These are phyloP conservation scores for Hsuehochloa calcarea DNA, from an alignment of 176 grass and related monocot species.

Conservation along the genomic window DNA sequence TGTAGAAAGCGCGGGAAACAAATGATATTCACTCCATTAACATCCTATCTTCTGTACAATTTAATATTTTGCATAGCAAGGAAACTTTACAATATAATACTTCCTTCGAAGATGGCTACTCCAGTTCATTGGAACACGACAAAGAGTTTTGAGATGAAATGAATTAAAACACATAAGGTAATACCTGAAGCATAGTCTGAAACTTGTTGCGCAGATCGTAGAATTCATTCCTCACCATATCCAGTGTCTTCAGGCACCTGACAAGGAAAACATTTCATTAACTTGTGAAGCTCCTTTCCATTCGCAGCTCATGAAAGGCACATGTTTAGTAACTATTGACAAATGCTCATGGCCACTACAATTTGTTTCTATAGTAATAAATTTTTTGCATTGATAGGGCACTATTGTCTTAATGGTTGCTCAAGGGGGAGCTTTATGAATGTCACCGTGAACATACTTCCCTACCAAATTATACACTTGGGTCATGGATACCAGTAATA, in stretches of 20 bases:
- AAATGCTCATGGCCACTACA: background rate
- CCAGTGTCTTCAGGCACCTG: conserved; percentile 48
- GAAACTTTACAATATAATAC: background rate
- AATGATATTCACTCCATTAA: background rate
- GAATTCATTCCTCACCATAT: conserved; percentile 42
- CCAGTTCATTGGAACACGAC: background rate
- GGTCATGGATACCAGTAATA: background rate
- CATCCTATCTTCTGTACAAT: background rate
- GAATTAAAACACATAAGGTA: background rate
- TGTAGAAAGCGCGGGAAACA: background rate
- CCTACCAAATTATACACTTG: background rate
- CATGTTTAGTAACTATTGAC: background rate
- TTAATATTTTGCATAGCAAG: background rate
- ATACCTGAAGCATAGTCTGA: conserved; percentile 62
- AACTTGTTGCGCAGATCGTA: conserved; percentile 49
- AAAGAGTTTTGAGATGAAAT: background rate
- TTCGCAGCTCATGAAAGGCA: background rate
- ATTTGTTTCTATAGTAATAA: conserved; percentile 1
- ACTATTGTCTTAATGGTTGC: conserved; percentile 2
- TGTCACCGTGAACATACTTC: background rate
- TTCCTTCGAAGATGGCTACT: background rate
- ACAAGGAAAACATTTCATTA: conserved; percentile 1
- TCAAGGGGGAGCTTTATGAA: background rate
- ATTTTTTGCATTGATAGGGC: background rate
- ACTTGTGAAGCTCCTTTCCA: background rate